Conservation (phyloP, 192 early-diverging fungal genomes). For the Coemansia sp. region DNA sequence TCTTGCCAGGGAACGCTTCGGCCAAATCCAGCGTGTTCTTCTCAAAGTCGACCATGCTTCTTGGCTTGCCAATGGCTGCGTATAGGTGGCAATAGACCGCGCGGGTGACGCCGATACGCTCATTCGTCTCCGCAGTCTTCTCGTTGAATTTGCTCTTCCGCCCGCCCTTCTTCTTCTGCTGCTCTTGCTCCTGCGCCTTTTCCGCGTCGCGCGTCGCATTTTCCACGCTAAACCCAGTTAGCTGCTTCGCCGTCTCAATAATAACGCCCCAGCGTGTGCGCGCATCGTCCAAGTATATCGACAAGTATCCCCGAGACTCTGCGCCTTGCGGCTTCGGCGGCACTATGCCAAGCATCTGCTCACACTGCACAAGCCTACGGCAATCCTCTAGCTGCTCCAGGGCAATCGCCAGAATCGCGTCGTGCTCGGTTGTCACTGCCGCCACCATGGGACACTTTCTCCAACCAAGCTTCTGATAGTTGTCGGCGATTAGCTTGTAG, state of each 20-base stretch:
- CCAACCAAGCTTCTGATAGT: conserved; percentile 19
- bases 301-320: background rate
- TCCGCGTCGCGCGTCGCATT: background rate
- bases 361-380: conserved; percentile 40
- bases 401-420: conserved; percentile 19
- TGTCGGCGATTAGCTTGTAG: conserved; percentile 28
- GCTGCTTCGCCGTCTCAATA: conserved; percentile 10
- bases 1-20: conserved; percentile 14
- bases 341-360: conserved; percentile 28
- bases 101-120: conserved; percentile 16
- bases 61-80: conserved; percentile 8
- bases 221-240: conserved; percentile 12
- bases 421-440: conserved; percentile 38
- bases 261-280: conserved; percentile 27
- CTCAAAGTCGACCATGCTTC: conserved; percentile 7
- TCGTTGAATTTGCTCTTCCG: conserved; percentile 14
- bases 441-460: conserved; percentile 26
- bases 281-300: conserved; percentile 15
- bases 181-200: background rate
- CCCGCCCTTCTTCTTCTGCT: background rate
- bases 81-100: conserved; percentile 28
- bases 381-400: conserved; percentile 29
- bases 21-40: conserved; percentile 11
- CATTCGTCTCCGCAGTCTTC: conserved; percentile 10
- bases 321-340: background rate